phyloP scores from a whole-genome alignment of 306 rosid species.

The Rosa chinensis region DNA sequence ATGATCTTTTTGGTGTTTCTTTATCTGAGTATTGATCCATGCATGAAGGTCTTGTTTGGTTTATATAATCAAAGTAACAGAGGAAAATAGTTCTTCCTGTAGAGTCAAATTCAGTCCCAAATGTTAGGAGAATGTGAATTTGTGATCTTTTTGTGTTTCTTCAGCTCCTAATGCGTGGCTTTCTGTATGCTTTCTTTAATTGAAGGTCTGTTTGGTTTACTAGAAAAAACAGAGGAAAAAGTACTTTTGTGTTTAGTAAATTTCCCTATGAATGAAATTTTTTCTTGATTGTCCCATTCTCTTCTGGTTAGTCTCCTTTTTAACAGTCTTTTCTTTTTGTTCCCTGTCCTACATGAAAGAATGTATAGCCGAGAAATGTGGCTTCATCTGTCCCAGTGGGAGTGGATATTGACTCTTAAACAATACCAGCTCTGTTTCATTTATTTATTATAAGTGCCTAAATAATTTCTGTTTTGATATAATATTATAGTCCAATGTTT shows the following conservation, averaged over 20 bases:
- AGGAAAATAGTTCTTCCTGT: not conserved
- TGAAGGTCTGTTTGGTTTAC: slow-evolving; percentile 2
- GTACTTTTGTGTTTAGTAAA: not conserved
- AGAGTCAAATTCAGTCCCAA: not conserved
- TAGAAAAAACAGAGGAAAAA: not conserved
- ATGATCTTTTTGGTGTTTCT: no score
- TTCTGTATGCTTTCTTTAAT: not conserved
- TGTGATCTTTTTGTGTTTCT: not conserved
- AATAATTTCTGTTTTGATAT: no score
- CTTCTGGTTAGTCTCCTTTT: no score
- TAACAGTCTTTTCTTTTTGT: no score
- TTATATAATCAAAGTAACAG: not conserved
- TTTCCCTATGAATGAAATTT: no score
- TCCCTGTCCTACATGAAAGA: no score
- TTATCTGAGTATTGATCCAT: not conserved
- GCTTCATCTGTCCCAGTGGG: not conserved
- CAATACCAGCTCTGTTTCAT: no score
- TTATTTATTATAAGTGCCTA: no score
- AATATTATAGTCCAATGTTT: no score
- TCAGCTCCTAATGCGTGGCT: no score
- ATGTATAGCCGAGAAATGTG: not conserved
- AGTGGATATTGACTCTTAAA: not conserved
- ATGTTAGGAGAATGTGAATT: no score
- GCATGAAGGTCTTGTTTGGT: slow-evolving; percentile 7
- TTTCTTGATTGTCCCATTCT: no score